Evolutionary conservation across 345 rosid species (phyloP), one percentile per base, ranked within the genome.

Genomic region (Gossypium raimondii): DNA sequence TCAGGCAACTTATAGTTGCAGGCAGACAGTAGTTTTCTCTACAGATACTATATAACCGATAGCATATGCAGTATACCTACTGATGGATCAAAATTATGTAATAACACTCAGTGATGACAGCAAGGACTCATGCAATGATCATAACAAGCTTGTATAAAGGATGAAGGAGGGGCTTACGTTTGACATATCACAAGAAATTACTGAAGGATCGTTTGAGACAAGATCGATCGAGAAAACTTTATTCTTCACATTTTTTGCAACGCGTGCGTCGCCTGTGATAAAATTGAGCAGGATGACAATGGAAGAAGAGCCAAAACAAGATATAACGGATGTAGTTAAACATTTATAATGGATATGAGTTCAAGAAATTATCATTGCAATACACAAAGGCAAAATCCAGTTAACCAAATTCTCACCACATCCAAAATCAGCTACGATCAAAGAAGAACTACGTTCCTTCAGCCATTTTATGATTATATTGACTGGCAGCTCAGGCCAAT

Each of bases 351-450:
- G 27, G 76, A 45, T 57, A 41, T 22, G 13, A 41, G 29, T 58
- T 45, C 56, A 45, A 12, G 3, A 56, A 22, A 56, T 56, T 57
- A 57, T 66, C 20, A 17, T 16, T n/a, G 44, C 43, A 79, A 78
- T 38, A 55, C 55, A 56, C 47, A 76, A 55, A 12, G 20, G 16
- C 60, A 68, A 18, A 18, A 59, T 74, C 12, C 25, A 74, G 6
- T 60, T 64, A 10, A 67, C 75, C 11, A 75, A 70, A 81, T 66
- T 41, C 90, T 92, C 77, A 95, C 98, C 98, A 73, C 99, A 95
- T 38, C 99, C 99, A 79, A 95, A 95, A 89, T 95, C 99, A 73
- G 99, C 96, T n/a, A 95, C 94, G 12, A 86, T 82, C 75, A 95
- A 72, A 72, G 96, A 89, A 80, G 97, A 77, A 83, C 88, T 89